Evolutionary conservation across 2,329 filamentous ascomycete species (phyloP), one percentile per base, ranked within the genome.

Genomic region (Catunica adiposa): DNA sequence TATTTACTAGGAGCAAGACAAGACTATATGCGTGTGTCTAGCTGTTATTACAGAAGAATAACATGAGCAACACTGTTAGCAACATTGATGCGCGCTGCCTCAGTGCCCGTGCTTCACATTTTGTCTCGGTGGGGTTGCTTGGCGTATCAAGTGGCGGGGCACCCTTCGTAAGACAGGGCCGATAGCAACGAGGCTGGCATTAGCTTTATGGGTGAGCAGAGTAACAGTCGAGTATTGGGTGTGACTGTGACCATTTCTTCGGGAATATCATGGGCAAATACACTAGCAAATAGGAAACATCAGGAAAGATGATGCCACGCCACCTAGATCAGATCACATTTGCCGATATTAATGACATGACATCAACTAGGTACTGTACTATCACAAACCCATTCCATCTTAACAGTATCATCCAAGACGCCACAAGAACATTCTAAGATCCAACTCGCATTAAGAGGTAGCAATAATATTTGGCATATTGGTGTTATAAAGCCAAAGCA

Each of bases 211-310:
- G 5, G 17, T 42, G 17, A 5, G 15, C 17, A 42, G 44, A 48
- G 22, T 48, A 48, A 48, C 23, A 48, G 17, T 48, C 20, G 15
- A 48, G 22, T 1, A 9, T 26, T 7, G 17, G 14, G 9, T 23
- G 22, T 26, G 11, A 48, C 11, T 48, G 23, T 25, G 11, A 22
- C 50, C 29, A 52, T 52, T 2, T 15, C 31, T 17, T 38, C 50
- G 50, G 50, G 50, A 52, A 52, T 52, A 52, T 52, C 29, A 52
- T 52, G 50, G 50, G 34, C 50, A 44, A 44, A 22, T 44, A 22
- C 40, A 44, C 15, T 22, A 22, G 17, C 34, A 7, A 14, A 9
- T 29, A 15, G 50, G 31, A 14, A 37, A 22, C 17, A 52, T 38
- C 44, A 48, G 17, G 22, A 26, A 48, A 48, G 44, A 25, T 48